phyloP scores from a whole-genome alignment of 306 rosid genomes.

The Cicer chorassanicum region DNA sequence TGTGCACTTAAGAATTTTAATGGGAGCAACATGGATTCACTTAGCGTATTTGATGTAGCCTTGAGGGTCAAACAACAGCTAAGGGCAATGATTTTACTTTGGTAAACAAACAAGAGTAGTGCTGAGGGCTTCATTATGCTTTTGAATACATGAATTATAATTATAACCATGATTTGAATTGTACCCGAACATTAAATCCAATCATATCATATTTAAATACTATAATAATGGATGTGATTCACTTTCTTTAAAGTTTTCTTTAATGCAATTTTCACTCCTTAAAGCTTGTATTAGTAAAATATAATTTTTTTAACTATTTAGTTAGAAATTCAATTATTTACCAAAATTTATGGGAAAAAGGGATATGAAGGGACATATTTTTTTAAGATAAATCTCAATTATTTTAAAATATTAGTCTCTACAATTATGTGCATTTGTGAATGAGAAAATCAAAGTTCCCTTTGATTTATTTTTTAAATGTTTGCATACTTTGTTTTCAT shows the following conservation, averaged over 20 bases:
- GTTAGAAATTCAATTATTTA: too few relatives aligned
- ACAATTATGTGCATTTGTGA: too few relatives aligned
- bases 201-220: not conserved
- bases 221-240: constrained; percentile 1
- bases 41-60: not conserved
- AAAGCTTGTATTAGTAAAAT: not conserved
- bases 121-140: constrained; percentile 24
- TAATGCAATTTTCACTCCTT: not conserved
- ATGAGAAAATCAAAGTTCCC: too few relatives aligned
- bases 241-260: constrained; percentile 7
- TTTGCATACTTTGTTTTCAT: too few relatives aligned
- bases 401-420: too few relatives aligned
- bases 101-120: constrained; percentile 5
- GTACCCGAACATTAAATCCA: not conserved
- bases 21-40: not conserved
- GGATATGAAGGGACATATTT: too few relatives aligned
- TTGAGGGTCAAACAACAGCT: constrained; percentile 1
- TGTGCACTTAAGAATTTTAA: too few relatives aligned
- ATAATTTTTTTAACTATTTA: too few relatives aligned
- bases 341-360: too few relatives aligned
- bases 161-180: not conserved
- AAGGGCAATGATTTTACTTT: constrained; percentile 39
- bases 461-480: too few relatives aligned
- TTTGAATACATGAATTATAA: constrained; percentile 8
- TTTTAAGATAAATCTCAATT: too few relatives aligned